phyloP scores from a whole-genome alignment of 1,284 basidiomycete genomes.

The Cryptococcus sp. region DNA sequence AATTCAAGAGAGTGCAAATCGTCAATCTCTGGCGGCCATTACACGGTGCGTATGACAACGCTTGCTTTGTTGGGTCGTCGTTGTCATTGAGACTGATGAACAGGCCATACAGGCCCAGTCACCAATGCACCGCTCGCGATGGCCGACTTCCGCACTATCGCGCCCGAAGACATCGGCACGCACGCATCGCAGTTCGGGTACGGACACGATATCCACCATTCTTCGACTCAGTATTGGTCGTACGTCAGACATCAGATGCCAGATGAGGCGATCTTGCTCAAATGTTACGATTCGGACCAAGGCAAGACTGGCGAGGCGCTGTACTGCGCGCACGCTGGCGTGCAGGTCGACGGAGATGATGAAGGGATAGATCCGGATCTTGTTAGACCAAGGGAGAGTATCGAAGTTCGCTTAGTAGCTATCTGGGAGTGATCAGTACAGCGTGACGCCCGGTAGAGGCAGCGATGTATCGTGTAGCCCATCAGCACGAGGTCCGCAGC shows the following conservation, averaged over 20 bases:
- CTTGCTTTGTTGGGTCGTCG: too few relatives aligned
- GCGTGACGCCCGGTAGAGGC: too few relatives aligned
- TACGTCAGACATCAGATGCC: conserved; percentile 43
- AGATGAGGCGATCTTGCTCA: conserved; percentile 37
- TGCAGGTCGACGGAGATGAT: conserved; percentile 25
- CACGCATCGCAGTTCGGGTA: conserved; percentile 32
- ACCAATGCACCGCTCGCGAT: conserved; percentile 44
- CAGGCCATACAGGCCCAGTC: conserved; percentile 27
- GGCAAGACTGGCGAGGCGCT: conserved; percentile 24
- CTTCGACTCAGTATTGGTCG: conserved; percentile 29
- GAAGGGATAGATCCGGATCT: conserved; percentile 11
- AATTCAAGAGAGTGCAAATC: conserved; percentile 30
- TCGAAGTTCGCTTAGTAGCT: conserved; percentile 33
- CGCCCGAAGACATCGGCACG: conserved; percentile 16
- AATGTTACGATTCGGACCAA: conserved; percentile 40
- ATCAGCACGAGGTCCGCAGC: too few relatives aligned
- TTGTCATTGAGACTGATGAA: too few relatives aligned
- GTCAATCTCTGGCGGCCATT: conserved; percentile 46
- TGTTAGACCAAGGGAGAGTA: conserved; percentile 27
- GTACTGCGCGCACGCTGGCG: conserved; percentile 29
- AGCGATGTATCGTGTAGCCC: too few relatives aligned
- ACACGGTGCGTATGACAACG: conserved; percentile 16
- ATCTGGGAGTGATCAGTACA: conserved; percentile 24
- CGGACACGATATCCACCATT: conserved; percentile 32
- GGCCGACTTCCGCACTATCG: conserved; percentile 21